Base-by-base conservation (phyloP, 805 yeast species). In the Ogataea angusta region DNA sequence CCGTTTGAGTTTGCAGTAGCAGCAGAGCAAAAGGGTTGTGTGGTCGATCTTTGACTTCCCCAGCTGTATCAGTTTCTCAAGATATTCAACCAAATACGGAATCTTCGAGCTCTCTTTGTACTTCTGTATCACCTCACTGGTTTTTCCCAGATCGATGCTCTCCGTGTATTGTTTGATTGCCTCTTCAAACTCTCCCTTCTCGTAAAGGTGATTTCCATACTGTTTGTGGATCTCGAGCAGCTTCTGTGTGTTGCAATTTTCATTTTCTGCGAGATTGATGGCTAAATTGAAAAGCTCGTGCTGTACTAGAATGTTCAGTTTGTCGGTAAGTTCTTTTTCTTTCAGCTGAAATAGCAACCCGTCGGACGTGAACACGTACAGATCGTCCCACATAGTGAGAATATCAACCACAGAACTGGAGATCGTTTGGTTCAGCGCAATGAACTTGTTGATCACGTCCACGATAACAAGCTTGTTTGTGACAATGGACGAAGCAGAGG, bases 41-140 rank as follows among this genome's bases (percentile, higher is more conserved):
- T 91, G 97, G 55, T 89, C 95, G 22, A 77, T 70, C n/a, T 76
- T 75, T 0, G 95, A 81, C 10, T 72, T 49, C 2, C 73, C 71
- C 30, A 69, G 60, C 6, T 71, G 71, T 39, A 84, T 68, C 48
- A 89, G 67, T 10, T 73, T 73, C 57, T 78, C 79, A 24, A 89
- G 64, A 48, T 83, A 89, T 30, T 68, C 67, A 0, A 87, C 73
- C 52, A 90, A 63, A 44, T 76, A 76, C 21, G 69, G 66, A 1
- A 87, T 84, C 42, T 83, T 82, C 6, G 85, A 78, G 15, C 88
- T 82, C 45, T 83, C 95, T 48, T 84, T 81, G 59, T 82, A 87
- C 52, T 82, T 82, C 30, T 86, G 76, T 14, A 91, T 85, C 3
- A 89, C 78, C 43, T 81, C 85, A 57, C 91, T 85, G 2, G 89